These are phyloP conservation scores for Fusarium sp. DNA, from an alignment of 2,329 filamentous ascomycete species.

Conservation along the genomic window DNA sequence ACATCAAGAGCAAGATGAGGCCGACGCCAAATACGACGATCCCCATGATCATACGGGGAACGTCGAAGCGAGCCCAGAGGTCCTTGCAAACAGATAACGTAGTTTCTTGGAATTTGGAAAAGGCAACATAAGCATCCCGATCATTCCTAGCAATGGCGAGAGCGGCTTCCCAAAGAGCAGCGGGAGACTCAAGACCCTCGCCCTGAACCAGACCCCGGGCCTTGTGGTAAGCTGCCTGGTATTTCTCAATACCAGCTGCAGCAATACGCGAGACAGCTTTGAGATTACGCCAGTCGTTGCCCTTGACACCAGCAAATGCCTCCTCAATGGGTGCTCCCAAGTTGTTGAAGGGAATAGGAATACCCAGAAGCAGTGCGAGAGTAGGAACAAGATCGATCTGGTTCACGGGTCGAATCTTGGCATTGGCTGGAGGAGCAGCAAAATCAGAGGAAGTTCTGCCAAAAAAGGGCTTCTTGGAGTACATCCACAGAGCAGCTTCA, in stretches of 20 bases:
- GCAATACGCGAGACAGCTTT: constrained; percentile 82
- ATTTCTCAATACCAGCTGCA: constrained; percentile 88
- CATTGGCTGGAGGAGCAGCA: constrained; percentile 72
- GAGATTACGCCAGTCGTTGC: constrained; percentile 81
- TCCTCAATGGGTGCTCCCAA: constrained; percentile 94
- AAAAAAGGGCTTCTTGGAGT: constrained; percentile 88
- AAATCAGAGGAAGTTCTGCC: constrained; percentile 77
- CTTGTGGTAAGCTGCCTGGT: constrained; percentile 85
- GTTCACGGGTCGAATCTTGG: constrained; percentile 80
- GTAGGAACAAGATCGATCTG: constrained; percentile 98
- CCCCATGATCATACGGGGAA: constrained; percentile 86
- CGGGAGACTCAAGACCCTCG: constrained; percentile 58
- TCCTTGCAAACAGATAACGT: constrained; percentile 84
- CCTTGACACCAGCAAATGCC: constrained; percentile 81
- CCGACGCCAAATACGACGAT: constrained; percentile 77
- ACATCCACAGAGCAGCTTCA: constrained; percentile 97
- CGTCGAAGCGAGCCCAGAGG: constrained; percentile 93
- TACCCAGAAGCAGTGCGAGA: constrained; percentile 84
- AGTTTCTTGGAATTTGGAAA: constrained; percentile 80
- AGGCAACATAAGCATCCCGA: constrained; percentile 67
- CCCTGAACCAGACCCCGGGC: constrained; percentile 77
- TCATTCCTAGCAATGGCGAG: constrained; percentile 57
- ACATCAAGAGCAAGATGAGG: constrained; percentile 78
- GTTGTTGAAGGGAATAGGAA: constrained; percentile 97
- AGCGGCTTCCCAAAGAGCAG: constrained; percentile 63